Evolutionary conservation across 108 stramenopile species (phyloP).

Genomic region (Cyclotella kingstonii): DNA sequence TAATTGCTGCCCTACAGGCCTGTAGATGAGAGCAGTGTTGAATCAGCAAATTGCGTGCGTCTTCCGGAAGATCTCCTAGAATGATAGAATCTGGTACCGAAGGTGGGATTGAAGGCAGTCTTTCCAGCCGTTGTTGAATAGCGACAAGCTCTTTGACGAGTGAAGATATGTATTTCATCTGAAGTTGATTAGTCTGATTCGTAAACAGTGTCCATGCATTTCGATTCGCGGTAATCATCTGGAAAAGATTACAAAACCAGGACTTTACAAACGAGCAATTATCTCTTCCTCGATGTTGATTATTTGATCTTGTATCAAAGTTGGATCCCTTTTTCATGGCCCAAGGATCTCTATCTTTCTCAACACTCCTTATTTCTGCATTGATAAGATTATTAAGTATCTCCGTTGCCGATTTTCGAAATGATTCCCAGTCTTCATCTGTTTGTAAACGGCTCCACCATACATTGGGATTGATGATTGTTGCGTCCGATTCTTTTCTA

Average conservation of each 20-base stretch:
- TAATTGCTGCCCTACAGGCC: slow-evolving; percentile 12
- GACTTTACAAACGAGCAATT: slow-evolving; percentile 3
- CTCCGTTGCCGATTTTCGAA: slow-evolving; percentile 6
- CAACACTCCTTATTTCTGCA: slow-evolving; percentile 3
- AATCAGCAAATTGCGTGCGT: background rate
- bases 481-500: background rate
- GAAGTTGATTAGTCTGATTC: background rate
- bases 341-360: background rate
- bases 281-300: background rate
- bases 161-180: slow-evolving; percentile 4
- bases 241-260: slow-evolving; percentile 8
- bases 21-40: slow-evolving; percentile 5
- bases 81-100: slow-evolving; percentile 2
- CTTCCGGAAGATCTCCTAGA: slow-evolving; percentile 4
- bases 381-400: slow-evolving; percentile 6
- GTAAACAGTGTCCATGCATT: background rate
- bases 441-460: slow-evolving; percentile 31
- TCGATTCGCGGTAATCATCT: slow-evolving; percentile 2
- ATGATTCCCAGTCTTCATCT: slow-evolving; percentile 26
- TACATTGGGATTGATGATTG: background rate
- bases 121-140: slow-evolving; percentile 9
- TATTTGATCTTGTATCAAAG: background rate
- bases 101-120: slow-evolving; percentile 20
- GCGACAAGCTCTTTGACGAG: slow-evolving; percentile 15
- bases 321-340: slow-evolving; percentile 1